Base-by-base conservation (phyloP, 257 asterid genomes). In the Knoxia roxburghii region DNA sequence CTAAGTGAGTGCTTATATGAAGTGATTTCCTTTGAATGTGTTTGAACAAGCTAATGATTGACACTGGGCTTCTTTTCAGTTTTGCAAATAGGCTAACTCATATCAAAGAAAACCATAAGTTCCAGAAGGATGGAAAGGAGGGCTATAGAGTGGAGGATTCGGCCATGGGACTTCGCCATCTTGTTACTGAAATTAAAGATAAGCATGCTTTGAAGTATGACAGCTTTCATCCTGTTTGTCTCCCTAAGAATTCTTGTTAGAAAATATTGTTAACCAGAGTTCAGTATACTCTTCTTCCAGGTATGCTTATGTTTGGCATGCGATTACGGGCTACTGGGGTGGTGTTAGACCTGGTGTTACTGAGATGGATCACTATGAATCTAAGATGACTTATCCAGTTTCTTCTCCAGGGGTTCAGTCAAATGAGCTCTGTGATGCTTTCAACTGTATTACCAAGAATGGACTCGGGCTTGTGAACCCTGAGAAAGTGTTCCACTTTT, bases 391-490 rank as follows among this genome's bases (percentile, higher is more conserved):
- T 62, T 89, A 83, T 60, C 95, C 97, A 5, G 67, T 85, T 65
- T 81, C 95, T 0, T 89, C 98, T 37, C 95, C 95, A 1, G 95
- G 95, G 37, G 86, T 88, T 43, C 69, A 79, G 58, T 80, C 88
- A 11, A 86, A 85, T 53, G 97, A 87, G 61, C 78, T 87, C 13
- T 87, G 90, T 64, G 90, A 81, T 69, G 85, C 84, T 43, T 68
- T 92, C 43, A 65, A 80, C 24, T 79, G 91, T 77, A 80, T 92
- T 9, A 46, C 85, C 57, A 86, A 83, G 77, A 89, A 76, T n/a
- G 96, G 97, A 33, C 86, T 89, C 23, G 97, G 98, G 41, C 82
- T 92, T 68, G 91, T 92, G 77, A 89, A 87, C 71, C 97, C 97
- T 4, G 97, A 84, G 68, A 89, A 82, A 82, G 89, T 89, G 64